Evolutionary conservation across 139 green algal species (phyloP), one percentile per base, ranked within the genome.

Genomic region (Coelastrella sp.): DNA sequence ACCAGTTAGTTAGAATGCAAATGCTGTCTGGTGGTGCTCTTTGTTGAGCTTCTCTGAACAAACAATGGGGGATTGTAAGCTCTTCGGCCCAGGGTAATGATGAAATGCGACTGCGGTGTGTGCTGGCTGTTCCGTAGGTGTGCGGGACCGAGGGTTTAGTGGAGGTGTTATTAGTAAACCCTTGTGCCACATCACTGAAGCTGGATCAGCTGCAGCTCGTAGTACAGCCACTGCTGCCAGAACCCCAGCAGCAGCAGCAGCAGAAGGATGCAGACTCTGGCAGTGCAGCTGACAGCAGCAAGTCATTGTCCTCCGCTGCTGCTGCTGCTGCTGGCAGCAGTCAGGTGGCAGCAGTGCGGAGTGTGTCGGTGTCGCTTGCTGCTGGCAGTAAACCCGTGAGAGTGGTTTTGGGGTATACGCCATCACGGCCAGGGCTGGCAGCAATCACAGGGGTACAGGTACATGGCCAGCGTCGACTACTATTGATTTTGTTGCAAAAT

Each of bases 151-250:
- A 94, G 83, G 92, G 90, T 0, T 75, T 84, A 2, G 95, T 98
- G 47, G 96, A 98, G 77, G 92, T 98, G 17, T 80, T 94, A 73
- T 92, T 98, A 73, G 84, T 79, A 73, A 98, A 98, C 87, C 96
- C 96, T 0, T 90, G 95, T 6, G 77, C 94, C 2, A 87, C 96
- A 7, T 76, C 90, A 10, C 87, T 98, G 56, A 91, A 92, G 85
- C 86, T 96, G 64, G 87, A 94, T 22, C 23, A 75, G 8, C 73
- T 93, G n/a, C 80, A 73, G 58, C 74, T 90, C 7, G 22, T 83
- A 20, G 32, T 89, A 58, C 68, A 90, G 32, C 76, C 17, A 20
- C 54, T 71, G 22, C 65, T 61, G 19, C 68, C 80, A 59, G 73
- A 80, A 66, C 79, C 92, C 77, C 89, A 95, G 66, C 60, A 90